Conservation (phyloP, 23 red algal genomes). For the Porphyridium purpureum region DNA sequence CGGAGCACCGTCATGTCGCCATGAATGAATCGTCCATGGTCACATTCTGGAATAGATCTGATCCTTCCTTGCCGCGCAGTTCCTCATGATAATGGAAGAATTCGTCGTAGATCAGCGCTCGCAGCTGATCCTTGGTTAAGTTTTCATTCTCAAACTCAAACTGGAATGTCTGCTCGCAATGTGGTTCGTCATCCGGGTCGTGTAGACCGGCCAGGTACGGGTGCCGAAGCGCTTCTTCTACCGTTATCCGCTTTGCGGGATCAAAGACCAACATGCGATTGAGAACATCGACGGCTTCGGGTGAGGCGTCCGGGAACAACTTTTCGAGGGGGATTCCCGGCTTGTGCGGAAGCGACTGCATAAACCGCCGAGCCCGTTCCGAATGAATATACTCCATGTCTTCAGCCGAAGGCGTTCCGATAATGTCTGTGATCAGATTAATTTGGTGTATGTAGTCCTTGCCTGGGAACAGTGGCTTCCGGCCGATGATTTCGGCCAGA, state of each 20-base stretch:
- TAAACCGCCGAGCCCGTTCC: slow-evolving; percentile 27
- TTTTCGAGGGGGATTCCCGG: slow-evolving; percentile 5
- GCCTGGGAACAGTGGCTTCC: slow-evolving; percentile 75
- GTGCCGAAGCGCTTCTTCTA: slow-evolving; percentile 58
- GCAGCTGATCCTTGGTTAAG: not conserved
- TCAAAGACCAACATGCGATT: slow-evolving; percentile 63
- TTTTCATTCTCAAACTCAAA: slow-evolving; percentile 22
- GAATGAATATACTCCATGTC: slow-evolving; percentile 23
- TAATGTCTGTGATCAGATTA: slow-evolving; percentile 35
- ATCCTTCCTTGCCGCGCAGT: too few species aligned
- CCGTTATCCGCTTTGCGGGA: slow-evolving; percentile 60
- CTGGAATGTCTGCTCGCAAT: slow-evolving; percentile 12
- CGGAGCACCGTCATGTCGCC: too few species aligned
- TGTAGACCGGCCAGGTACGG: slow-evolving; percentile 60
- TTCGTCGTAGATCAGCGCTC: not conserved
- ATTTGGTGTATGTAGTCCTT: slow-evolving; percentile 51
- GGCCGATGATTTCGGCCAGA: slow-evolving; percentile 66
- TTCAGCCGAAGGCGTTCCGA: slow-evolving; percentile 30
- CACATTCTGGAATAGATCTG: too few species aligned
- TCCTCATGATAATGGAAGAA: too few species aligned
- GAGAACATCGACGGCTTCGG: slow-evolving; percentile 40
- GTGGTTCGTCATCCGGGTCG: slow-evolving; percentile 31
- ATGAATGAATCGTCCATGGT: too few species aligned
- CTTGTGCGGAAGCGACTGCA: slow-evolving; percentile 27
- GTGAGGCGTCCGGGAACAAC: slow-evolving; percentile 42